Conservation (phyloP, 495 filamentous ascomycete genomes). For the Trichoderma parareesei region DNA sequence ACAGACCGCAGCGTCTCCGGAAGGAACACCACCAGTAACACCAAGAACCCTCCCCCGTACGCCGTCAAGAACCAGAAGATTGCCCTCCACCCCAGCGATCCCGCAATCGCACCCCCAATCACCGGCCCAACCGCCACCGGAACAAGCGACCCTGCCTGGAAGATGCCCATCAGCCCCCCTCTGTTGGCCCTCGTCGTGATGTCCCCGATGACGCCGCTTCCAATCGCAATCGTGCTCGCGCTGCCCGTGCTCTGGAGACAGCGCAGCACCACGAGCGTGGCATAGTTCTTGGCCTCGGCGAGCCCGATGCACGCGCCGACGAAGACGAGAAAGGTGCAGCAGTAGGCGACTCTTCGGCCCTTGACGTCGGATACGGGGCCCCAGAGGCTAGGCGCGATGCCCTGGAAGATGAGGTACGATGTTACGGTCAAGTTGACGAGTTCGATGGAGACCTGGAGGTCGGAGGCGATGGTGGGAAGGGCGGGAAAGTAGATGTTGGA, state of each 20-base stretch:
- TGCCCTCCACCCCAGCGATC: conserved; percentile 44
- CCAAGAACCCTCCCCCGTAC: conserved; percentile 36
- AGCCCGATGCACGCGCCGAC: conserved; percentile 42
- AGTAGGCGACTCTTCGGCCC: conserved; percentile 41
- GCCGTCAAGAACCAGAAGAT: conserved; percentile 53
- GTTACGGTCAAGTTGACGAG: conserved; percentile 26
- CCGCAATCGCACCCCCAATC: conserved; percentile 45
- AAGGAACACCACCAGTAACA: conserved; percentile 32
- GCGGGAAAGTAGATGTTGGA: conserved; percentile 49
- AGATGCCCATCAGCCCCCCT: conserved; percentile 49
- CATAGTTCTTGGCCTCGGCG: conserved; percentile 38
- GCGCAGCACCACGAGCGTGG: conserved; percentile 37
- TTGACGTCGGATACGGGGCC: conserved; percentile 41
- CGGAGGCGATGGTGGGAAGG: conserved; percentile 35
- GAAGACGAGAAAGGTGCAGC: conserved; percentile 39
- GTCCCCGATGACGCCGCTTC: conserved; percentile 49
- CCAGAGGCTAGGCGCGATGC: conserved; percentile 43
- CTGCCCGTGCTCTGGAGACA: conserved; percentile 44
- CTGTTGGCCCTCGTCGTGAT: conserved; percentile 45
- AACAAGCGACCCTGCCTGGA: conserved; percentile 39
- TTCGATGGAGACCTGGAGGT: conserved; percentile 13
- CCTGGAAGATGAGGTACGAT: conserved; percentile 45
- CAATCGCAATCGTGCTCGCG: conserved; percentile 47
- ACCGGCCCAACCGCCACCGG: conserved; percentile 46
- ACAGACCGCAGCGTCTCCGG: conserved; percentile 48